Evolutionary conservation across 1,284 basidiomycete genomes (phyloP), one percentile per base, ranked within the genome.

Genomic region (Waitea zeae): DNA sequence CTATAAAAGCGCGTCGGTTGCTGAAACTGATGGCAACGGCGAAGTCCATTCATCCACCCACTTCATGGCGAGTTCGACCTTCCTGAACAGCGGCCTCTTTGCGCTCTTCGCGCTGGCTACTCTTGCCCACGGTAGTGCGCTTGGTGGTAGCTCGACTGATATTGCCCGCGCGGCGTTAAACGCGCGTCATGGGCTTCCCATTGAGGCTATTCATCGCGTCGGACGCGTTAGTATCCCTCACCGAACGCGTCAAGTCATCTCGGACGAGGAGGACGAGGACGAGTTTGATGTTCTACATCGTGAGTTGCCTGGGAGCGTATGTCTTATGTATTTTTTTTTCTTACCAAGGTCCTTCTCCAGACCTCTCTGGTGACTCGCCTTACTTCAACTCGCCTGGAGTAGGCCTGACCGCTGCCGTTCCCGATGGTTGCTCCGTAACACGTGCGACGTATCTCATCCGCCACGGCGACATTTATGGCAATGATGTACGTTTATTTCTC

Each of bases 401-500:
- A 12, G 30, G 30, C 5, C 33, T 38, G 11, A 20, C 35, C n/a
- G 18, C 37, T 11, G 19, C n/a, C 18, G 15, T 31, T 6, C 37
- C 37, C 12, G 7, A 13, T 12, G 33, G 33, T 5, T 38, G 37
- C 19, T 19, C 12, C 17, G 37, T 38, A 32, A 20, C 33, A 13
- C 12, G 17, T 12, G 37, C 37, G 17, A 38, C 32, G 7, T 38
- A 45, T 17, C 34, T 36, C 12, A 37, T 45, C 13, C 43, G 45
- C 2, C 43, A 46, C 31, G 42, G 42, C 2, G 42, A 46, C 30
- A 46, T 46, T 9, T 46, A 44, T 19, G 45, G 41, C 17, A 46
- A 46, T 17, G 45, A 44, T 27, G 44, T 46, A 17, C 17, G 33
- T 26, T 14, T 13, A 18, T 24, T n/a, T 33, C 31, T 19, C 12